Percentiles rank a stretch among this genome's conserved stretches.
Conservation (phyloP, 805 yeast genomes). For the Pichia paraexigua region DNA sequence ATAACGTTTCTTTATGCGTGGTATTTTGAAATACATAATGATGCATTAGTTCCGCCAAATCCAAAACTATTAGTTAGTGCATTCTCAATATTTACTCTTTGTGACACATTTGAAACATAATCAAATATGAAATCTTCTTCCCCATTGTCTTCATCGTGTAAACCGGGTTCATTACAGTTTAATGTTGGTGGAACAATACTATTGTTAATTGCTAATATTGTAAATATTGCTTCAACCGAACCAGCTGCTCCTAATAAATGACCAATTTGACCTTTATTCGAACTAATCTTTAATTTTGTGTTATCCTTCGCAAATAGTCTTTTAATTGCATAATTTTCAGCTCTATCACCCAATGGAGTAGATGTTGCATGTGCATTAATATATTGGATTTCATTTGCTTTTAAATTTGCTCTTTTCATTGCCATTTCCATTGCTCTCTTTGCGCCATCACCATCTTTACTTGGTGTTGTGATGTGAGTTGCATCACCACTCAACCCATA, state of each 20-base stretch:
- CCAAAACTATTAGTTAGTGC: slow-evolving; percentile 92
- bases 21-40: slow-evolving; percentile 45
- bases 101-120: slow-evolving; percentile 46
- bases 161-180: slow-evolving; percentile 52
- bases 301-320: slow-evolving; percentile 37
- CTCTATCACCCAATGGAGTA: slow-evolving; percentile 79
- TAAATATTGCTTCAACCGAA: slow-evolving; percentile 80
- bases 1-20: not conserved
- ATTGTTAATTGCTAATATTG: slow-evolving; percentile 55
- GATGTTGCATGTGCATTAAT: slow-evolving; percentile 97
- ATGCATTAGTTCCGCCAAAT: slow-evolving; percentile 92
- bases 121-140: slow-evolving; percentile 40
- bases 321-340: slow-evolving; percentile 73
- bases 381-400: slow-evolving; percentile 51
- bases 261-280: slow-evolving; percentile 90
- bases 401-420: slow-evolving; percentile 40
- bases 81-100: slow-evolving; percentile 32
- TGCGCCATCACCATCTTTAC: slow-evolving; percentile 78
- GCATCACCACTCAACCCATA: slow-evolving; percentile 93
- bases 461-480: slow-evolving; percentile 87
- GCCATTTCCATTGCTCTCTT: slow-evolving; percentile 76
- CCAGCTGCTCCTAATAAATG: slow-evolving; percentile 97
- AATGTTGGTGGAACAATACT: slow-evolving; percentile 70
- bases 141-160: slow-evolving; percentile 35
- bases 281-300: slow-evolving; percentile 47